Evolutionary conservation across 495 filamentous ascomycete genomes (phyloP).

Genomic region (Emericellopsis terricola): DNA sequence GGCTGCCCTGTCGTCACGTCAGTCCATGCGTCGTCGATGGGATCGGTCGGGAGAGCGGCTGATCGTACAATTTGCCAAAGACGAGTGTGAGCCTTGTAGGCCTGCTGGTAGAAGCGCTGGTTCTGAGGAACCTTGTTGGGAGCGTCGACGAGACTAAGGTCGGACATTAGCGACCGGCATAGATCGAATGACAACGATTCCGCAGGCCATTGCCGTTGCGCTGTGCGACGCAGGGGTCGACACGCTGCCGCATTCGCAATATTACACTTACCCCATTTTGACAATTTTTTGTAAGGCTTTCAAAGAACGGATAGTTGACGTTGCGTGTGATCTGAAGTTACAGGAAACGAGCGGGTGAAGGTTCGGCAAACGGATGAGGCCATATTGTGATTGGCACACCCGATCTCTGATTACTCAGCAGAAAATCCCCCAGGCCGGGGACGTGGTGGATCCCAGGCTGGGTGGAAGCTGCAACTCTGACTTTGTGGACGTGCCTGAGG

Average conservation of each 20-base stretch:
- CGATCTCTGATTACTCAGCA: conserved; percentile 1
- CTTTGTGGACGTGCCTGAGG: no score
- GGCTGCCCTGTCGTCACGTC: conserved; percentile 29
- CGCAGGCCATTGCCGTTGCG: neutral
- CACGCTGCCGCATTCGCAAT: no score
- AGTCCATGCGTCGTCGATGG: neutral
- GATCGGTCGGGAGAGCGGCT: neutral
- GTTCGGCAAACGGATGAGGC: conserved; percentile 2
- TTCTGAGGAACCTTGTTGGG: conserved; percentile 72
- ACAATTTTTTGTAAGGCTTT: neutral
- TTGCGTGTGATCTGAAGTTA: no score
- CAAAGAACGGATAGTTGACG: no score
- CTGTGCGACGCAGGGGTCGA: no score
- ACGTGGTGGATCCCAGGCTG: no score
- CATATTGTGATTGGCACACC: conserved; percentile 2
- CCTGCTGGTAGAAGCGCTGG: conserved; percentile 66
- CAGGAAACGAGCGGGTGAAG: neutral
- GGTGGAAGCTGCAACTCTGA: no score
- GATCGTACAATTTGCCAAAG: conserved; percentile 73
- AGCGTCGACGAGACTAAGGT: conserved; percentile 51
- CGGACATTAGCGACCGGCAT: conserved; percentile 23
- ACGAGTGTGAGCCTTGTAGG: conserved; percentile 50
- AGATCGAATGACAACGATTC: no score
- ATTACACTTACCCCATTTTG: conserved; percentile 2
- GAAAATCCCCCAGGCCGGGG: no score